Evolutionary conservation across 192 early-diverging fungal species (phyloP).

Genomic region (Spinellus fusiger): DNA sequence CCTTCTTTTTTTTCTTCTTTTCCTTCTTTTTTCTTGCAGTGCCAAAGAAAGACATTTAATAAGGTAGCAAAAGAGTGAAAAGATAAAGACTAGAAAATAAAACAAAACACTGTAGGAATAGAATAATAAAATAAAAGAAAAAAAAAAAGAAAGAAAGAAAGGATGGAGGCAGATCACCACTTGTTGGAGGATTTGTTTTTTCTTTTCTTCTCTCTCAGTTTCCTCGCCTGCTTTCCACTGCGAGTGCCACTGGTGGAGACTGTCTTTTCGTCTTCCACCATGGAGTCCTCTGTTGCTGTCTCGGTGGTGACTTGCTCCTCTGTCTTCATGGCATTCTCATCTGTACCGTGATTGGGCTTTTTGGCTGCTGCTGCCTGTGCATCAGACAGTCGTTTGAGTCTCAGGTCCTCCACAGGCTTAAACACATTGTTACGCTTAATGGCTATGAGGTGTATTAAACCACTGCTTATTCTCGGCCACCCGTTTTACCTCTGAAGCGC

Average conservation of each 20-base stretch:
- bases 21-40: too few relatives aligned
- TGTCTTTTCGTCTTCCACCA: constrained; percentile 22
- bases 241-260: constrained; percentile 45
- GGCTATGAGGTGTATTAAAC: constrained; percentile 26
- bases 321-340: constrained; percentile 9
- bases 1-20: not conserved
- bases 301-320: constrained; percentile 9
- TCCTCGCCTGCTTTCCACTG: constrained; percentile 16
- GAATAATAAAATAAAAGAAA: too few relatives aligned
- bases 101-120: too few relatives aligned
- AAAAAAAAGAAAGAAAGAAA: not conserved
- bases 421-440: constrained; percentile 54
- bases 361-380: constrained; percentile 27
- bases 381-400: constrained; percentile 37
- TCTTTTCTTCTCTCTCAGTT: constrained; percentile 22
- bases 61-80: too few relatives aligned
- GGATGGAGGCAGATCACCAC: not conserved
- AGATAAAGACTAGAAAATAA: too few relatives aligned
- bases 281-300: constrained; percentile 20
- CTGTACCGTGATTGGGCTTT: constrained; percentile 12
- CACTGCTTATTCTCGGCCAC: too few relatives aligned
- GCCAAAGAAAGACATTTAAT: too few relatives aligned
- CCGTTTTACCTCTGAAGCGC: constrained; percentile 14
- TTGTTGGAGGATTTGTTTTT: constrained; percentile 8
- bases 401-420: constrained; percentile 47